Base-by-base conservation (phyloP, 495 filamentous ascomycete genomes). In the Penicillium daleae region DNA sequence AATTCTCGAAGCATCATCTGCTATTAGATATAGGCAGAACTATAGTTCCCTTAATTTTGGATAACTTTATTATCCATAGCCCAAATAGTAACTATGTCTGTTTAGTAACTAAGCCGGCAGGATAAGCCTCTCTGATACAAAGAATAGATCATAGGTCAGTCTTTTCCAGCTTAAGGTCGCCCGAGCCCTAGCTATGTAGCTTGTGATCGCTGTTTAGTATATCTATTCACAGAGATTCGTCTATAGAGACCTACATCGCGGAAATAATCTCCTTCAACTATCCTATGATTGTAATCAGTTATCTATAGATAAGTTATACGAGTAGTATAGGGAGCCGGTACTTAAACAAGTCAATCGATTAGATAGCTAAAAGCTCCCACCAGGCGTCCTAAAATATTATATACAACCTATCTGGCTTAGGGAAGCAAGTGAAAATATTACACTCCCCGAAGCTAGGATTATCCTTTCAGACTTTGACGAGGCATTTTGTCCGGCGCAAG, bases 1-100 rank as follows among this genome's bases (percentile, higher is more conserved):
- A 51, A 22, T 65, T 71, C 42, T 61, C 63, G 24, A 40, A 24
- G 46, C 51, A 60, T 33, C 10, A 27, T 37, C 54, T 1, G 48
- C 22, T 33, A 56, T 29, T 61, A 64, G 54, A 63, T 51, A 66
- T 33, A 62, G 68, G 56, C 12, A 64, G 58, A 49, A 49, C 29
- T 24, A 74, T 71, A 63, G 59, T 82, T 4, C 67, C 76, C 57
- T 57, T 58, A 15, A 66, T 77, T n/a, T 63, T 80, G 10, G 80
- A 83, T 70, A 67, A 50, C 27, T 83, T 82, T 61, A 69, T 37
- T 19, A 65, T 81, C 29, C 55, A 73, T 21, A 76, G 80, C 13
- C 77, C 76, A 12, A 83, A 83, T 61, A 75, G 77, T n/a, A 72
- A 53, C 8, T 79, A 84, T 67, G 33, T 59, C 24, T 82, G 78